Percentiles rank a stretch among this genome's conserved stretches.
phyloP scores from a whole-genome alignment of 208 protist genomes.

The Leishmania lainsoni region DNA sequence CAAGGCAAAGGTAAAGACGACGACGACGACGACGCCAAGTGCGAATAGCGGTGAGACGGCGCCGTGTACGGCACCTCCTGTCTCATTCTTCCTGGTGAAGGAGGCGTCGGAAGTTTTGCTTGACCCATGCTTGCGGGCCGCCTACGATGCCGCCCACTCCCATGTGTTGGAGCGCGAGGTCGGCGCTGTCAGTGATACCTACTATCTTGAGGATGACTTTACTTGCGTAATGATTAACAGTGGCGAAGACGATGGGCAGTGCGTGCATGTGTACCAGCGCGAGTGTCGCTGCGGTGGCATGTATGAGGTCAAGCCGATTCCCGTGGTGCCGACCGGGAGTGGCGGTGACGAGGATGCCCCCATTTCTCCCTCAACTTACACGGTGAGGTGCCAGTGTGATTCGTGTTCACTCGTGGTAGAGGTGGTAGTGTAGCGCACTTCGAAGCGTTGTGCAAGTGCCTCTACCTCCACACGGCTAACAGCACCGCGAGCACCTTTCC shows the following conservation, averaged over 20 bases:
- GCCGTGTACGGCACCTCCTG: background rate
- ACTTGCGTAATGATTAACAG: slow-evolving; percentile 21
- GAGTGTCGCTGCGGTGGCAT: slow-evolving; percentile 82
- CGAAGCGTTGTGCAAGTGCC: background rate
- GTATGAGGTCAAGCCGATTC: slow-evolving; percentile 64
- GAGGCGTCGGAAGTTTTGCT: slow-evolving; percentile 72
- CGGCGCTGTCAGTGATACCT: slow-evolving; percentile 66
- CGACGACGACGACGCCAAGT: no score
- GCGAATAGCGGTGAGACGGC: background rate
- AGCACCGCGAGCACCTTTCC: background rate
- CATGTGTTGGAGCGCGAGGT: slow-evolving; percentile 43
- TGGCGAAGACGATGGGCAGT: slow-evolving; percentile 7
- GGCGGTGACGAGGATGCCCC: background rate
- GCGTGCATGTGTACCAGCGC: slow-evolving; percentile 52
- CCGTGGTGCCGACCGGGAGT: background rate
- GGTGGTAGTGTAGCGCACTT: slow-evolving; percentile 29
- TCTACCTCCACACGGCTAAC: background rate
- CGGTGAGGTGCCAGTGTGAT: slow-evolving; percentile 66
- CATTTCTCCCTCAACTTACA: background rate
- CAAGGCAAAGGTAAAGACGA: slow-evolving; percentile 25
- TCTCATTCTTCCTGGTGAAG: slow-evolving; percentile 62
- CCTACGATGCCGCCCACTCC: slow-evolving; percentile 50
- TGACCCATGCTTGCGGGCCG: slow-evolving; percentile 51
- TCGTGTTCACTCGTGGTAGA: slow-evolving; percentile 80
- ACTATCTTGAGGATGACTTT: slow-evolving; percentile 61